phyloP scores from a whole-genome alignment of 805 yeast species.

The Novakomyces olei region DNA sequence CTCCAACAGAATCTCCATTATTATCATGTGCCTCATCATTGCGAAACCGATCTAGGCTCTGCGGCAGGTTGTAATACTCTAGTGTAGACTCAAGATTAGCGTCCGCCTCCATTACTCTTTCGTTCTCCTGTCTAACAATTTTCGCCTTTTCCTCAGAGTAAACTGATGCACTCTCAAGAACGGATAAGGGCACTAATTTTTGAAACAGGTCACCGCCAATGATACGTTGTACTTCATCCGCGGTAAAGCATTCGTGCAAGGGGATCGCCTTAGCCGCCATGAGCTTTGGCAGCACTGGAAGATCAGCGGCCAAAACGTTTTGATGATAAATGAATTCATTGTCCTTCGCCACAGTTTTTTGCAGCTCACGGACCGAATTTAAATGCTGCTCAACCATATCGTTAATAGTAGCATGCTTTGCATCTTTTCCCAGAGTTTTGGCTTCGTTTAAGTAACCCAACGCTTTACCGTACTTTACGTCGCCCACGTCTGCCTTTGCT shows the following conservation, averaged over 20 bases:
- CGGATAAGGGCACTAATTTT: constrained; percentile 62
- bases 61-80: constrained; percentile 61
- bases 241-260: constrained; percentile 18
- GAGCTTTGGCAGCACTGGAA: constrained; percentile 46
- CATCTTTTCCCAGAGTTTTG: constrained; percentile 13
- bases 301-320: constrained; percentile 35
- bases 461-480: constrained; percentile 50
- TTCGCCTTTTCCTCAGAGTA: constrained; percentile 81
- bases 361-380: constrained; percentile 14
- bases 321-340: constrained; percentile 82
- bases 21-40: constrained; percentile 1
- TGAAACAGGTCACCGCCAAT: constrained; percentile 41
- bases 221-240: constrained; percentile 25
- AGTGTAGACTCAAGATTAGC: constrained; percentile 59
- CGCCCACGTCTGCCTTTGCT: constrained; percentile 23
- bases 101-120: constrained; percentile 51
- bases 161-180: constrained; percentile 67
- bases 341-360: constrained; percentile 38
- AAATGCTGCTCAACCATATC: constrained; percentile 10
- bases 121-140: constrained; percentile 49
- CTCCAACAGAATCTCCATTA: constrained; percentile 8
- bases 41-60: constrained; percentile 19
- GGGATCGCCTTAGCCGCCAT: constrained; percentile 44
- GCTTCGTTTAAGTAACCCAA: constrained; percentile 42
- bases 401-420: constrained; percentile 9